Evolutionary conservation across 2,329 filamentous ascomycete species (phyloP).

Genomic region (Monilinia vaccinii-corymbosi): DNA sequence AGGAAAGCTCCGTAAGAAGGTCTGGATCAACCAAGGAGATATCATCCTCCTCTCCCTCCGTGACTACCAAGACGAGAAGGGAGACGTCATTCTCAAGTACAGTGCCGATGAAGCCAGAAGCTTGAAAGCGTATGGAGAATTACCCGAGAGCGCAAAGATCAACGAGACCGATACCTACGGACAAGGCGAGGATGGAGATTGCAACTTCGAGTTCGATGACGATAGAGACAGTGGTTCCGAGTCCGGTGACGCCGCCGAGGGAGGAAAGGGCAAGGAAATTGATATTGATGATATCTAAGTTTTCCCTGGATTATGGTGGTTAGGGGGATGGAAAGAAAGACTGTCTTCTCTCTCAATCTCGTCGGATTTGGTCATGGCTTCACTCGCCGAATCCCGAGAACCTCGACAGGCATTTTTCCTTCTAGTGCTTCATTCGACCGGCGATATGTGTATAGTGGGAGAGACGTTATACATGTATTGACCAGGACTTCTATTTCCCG

Average conservation of each 20-base stretch:
- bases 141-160: conserved; percentile 97
- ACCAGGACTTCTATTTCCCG: conserved; percentile 18
- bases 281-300: conserved; percentile 88
- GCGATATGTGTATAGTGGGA: conserved; percentile 31
- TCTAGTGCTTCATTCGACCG: conserved; percentile 21
- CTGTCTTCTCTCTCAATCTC: conserved; percentile 59
- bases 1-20: conserved; percentile 98
- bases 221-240: conserved; percentile 58
- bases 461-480: conserved; percentile 39
- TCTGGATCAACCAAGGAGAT: conserved; percentile 98
- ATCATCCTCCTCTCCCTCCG: conserved; percentile 83
- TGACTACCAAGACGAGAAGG: conserved; percentile 91
- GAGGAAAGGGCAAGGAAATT: conserved; percentile 62
- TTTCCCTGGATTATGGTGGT: not conserved
- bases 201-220: conserved; percentile 98
- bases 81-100: conserved; percentile 92
- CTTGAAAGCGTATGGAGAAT: conserved; percentile 93
- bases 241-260: conserved; percentile 37
- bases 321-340: conserved; percentile 31
- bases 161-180: conserved; percentile 97
- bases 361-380: conserved; percentile 16
- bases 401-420: conserved; percentile 31
- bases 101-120: conserved; percentile 89
- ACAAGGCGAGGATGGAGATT: conserved; percentile 87
- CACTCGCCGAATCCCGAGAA: conserved; percentile 24